Evolutionary conservation across 495 filamentous ascomycete species (phyloP).

Genomic region (Penicillium macrosclerotiorum): DNA sequence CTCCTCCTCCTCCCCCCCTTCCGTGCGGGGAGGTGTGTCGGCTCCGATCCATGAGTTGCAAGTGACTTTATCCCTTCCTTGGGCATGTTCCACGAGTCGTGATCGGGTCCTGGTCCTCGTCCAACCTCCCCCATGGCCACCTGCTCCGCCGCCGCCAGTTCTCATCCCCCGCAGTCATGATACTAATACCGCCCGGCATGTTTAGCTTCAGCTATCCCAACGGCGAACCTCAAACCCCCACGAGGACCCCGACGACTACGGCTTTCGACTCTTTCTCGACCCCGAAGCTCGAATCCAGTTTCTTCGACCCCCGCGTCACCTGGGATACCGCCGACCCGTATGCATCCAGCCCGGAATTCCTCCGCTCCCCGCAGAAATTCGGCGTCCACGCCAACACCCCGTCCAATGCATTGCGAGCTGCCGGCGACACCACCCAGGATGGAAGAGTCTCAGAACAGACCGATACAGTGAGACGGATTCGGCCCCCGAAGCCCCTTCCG

Average conservation of each 20-base stretch:
- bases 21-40: constrained; percentile 25
- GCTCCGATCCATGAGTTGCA: neutral
- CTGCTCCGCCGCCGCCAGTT: neutral
- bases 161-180: constrained; percentile 18
- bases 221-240: constrained; percentile 75
- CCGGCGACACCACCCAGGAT: constrained; percentile 57
- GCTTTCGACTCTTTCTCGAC: constrained; percentile 66
- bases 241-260: constrained; percentile 66
- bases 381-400: constrained; percentile 34
- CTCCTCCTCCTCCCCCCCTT: constrained; percentile 17
- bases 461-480: constrained; percentile 44
- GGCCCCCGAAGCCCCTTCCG: constrained; percentile 38
- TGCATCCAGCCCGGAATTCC: constrained; percentile 53
- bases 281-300: constrained; percentile 58
- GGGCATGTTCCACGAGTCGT: too few relatives aligned
- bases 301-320: constrained; percentile 50
- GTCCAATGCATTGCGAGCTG: constrained; percentile 31
- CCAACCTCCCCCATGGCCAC: too few relatives aligned
- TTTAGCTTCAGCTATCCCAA: constrained; percentile 74
- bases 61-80: too few relatives aligned
- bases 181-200: constrained; percentile 38
- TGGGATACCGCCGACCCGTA: constrained; percentile 54
- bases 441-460: constrained; percentile 30
- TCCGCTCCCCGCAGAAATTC: constrained; percentile 50
- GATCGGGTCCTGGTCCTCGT: too few relatives aligned